Base-by-base conservation (phyloP, 805 yeast genomes). In the Saccharomycopsis lassenensis region DNA sequence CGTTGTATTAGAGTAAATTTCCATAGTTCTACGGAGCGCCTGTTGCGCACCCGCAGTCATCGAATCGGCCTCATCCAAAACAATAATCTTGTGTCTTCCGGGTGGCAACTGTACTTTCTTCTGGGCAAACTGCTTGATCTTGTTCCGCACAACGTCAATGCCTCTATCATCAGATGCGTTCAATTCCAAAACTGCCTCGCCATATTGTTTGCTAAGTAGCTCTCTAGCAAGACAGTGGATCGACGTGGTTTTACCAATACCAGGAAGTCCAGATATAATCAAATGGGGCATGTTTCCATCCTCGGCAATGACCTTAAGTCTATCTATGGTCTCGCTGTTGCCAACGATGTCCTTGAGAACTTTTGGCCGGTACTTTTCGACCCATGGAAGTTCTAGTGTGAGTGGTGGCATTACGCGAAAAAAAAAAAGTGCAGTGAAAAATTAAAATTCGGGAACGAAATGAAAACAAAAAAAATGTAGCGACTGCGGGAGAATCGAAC, bases 151-250 rank as follows among this genome's bases (percentile, higher is more conserved):
- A 18, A 87, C 94, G 35, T 91, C 98, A 35, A 91, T 91, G 45
- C 98, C 98, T 62, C 98, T 70, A 54, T 91, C 97, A 55, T 91
- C 98, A 1, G 94, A 80, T 1, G 98, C 98, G 56, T 91, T 91
- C 52, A 91, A 63, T 57, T 91, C 98, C 39, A 91, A 59, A 1
- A 89, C 89, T 0, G 95, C 98, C 46, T 80, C 89, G 24, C 66
- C 63, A 48, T 77, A 77, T 18, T 74, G 61, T 14, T 71, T 71
- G 0, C 94, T 95, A 21, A 91, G 63, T 28, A 91, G 58, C 51
- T 82, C 94, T 35, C 73, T 69, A 0, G 97, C 96, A 20, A 91
- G 67, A 60, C 96, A 87, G 43, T 82, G 83, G 4, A 91, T 74
- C 2, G 95, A 80, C 0, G 98, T 91, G 2, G 98, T 91, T 55